Evolutionary conservation across 495 filamentous ascomycete species (phyloP).

Genomic region (Penicillium antarcticum): DNA sequence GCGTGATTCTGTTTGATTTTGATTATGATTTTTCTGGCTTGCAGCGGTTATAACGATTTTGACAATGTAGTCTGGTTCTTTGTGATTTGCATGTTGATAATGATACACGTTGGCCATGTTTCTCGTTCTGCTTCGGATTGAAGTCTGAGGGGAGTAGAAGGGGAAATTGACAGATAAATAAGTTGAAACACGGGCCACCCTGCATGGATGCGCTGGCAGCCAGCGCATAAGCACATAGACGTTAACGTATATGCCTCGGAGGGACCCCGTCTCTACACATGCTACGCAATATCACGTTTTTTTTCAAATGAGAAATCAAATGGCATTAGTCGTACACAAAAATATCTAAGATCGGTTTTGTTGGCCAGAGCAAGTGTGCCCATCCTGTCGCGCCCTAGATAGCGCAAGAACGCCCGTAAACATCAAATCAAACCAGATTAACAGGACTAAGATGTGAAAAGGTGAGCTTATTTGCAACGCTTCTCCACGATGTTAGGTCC

Average conservation of each 20-base stretch:
- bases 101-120: conserved; percentile 1
- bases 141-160: background rate
- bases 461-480: conserved; percentile 47
- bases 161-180: conserved; percentile 1
- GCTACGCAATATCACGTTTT: background rate
- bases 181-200: conserved; percentile 7
- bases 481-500: conserved; percentile 60
- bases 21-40: background rate
- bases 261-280: too few species aligned
- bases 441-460: background rate
- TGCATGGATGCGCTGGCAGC: conserved; percentile 6
- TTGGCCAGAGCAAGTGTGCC: conserved; percentile 5
- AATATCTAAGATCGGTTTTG: conserved; percentile 12
- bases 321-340: conserved; percentile 15
- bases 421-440: background rate
- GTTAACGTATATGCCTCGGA: background rate
- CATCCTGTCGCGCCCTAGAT: conserved; percentile 5
- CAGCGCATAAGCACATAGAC: conserved; percentile 1
- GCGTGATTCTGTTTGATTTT: background rate
- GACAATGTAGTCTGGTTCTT: background rate
- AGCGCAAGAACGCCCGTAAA: conserved; percentile 9
- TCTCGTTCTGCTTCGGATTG: background rate
- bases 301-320: conserved; percentile 1
- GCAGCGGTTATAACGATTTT: conserved; percentile 5
- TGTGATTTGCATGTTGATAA: background rate